Conservation (phyloP, 2,329 filamentous ascomycete species). For the Iodosphaeria phyllophila region DNA sequence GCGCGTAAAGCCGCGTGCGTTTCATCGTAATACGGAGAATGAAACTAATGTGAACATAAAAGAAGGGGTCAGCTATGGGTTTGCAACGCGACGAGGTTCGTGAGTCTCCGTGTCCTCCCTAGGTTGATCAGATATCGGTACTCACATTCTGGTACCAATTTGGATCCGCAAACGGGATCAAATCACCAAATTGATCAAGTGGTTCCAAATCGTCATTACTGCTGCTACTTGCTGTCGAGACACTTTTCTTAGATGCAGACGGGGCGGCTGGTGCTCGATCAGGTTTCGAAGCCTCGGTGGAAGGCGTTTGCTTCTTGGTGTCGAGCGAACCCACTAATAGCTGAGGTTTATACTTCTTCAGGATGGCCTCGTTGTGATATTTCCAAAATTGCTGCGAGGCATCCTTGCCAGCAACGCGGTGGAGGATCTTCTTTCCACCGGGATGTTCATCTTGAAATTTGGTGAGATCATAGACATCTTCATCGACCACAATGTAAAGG, state of each 20-base stretch:
- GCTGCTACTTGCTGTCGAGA: too few species aligned
- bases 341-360: constrained; percentile 69
- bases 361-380: constrained; percentile 67
- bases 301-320: constrained; percentile 53
- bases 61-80: not conserved
- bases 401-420: constrained; percentile 44
- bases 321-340: constrained; percentile 78
- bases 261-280: too few species aligned
- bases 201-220: constrained; percentile 48
- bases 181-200: constrained; percentile 66
- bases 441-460: constrained; percentile 75
- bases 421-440: constrained; percentile 46
- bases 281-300: constrained; percentile 30
- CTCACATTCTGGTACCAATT: constrained; percentile 86
- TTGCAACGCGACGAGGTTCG: not conserved
- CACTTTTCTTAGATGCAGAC: too few species aligned
- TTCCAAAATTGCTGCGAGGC: constrained; percentile 53
- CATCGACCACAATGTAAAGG: constrained; percentile 80
- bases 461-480: constrained; percentile 90
- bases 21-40: constrained; percentile 93
- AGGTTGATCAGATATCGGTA: constrained; percentile 6
- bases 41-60: constrained; percentile 50
- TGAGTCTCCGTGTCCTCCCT: not conserved
- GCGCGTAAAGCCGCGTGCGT: constrained; percentile 77
- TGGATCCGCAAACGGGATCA: constrained; percentile 84